phyloP scores from a whole-genome alignment of 202 grass and related monocot genomes.

The Eragrostis tef region DNA sequence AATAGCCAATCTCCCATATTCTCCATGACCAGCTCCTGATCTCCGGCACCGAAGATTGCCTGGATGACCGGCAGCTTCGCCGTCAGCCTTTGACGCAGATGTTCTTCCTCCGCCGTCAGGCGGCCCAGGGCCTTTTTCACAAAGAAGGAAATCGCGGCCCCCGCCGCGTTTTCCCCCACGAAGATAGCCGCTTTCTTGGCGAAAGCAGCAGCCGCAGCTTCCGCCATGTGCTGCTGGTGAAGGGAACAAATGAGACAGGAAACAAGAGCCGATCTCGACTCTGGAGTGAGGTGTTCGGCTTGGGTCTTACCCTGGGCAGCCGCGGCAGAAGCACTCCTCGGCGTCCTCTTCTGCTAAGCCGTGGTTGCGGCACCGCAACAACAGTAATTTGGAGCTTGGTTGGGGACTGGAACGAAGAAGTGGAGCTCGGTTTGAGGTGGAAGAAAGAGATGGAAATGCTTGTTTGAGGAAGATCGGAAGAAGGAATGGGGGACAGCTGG shows the following conservation, averaged over 20 bases:
- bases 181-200: constrained; percentile 15
- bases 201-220: not conserved
- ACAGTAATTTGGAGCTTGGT: no score
- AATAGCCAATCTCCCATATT: constrained; percentile 11
- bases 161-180: not conserved
- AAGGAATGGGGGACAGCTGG: no score
- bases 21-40: constrained; percentile 23
- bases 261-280: no score
- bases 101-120: constrained; percentile 14
- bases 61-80: constrained; percentile 22
- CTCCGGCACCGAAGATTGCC: constrained; percentile 16
- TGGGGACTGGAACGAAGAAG: no score
- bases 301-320: no score
- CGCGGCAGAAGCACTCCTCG: no score
- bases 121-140: constrained; percentile 22
- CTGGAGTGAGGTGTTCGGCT: no score
- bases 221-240: not conserved
- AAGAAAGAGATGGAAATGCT: no score
- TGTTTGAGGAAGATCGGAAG: no score
- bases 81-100: constrained; percentile 14
- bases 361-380: no score
- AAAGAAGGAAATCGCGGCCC: constrained; percentile 2
- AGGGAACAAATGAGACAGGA: not conserved
- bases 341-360: no score
- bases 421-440: no score